phyloP scores from a whole-genome alignment of 495 filamentous ascomycete genomes.

The Neurospora tetraspora region DNA sequence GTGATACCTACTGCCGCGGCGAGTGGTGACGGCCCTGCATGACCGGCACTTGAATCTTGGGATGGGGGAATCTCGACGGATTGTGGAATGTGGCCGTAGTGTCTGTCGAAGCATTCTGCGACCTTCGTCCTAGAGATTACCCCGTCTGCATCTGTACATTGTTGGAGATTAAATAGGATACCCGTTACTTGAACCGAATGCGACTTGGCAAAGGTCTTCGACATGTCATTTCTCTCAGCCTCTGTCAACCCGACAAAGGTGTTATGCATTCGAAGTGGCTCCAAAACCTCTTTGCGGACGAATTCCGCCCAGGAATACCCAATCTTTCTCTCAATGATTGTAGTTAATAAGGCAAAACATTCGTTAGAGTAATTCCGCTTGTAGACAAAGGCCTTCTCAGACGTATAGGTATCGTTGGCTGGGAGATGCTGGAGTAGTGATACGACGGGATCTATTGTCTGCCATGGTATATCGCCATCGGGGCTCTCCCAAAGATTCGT shows the following conservation, averaged over 20 bases:
- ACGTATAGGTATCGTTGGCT: not conserved
- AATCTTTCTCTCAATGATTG: slow-evolving; percentile 3
- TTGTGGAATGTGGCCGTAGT: not conserved
- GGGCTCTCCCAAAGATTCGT: slow-evolving; percentile 14
- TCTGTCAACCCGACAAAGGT: slow-evolving; percentile 1
- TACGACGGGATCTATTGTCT: not conserved
- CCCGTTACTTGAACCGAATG: not conserved
- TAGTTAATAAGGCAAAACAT: slow-evolving; percentile 4
- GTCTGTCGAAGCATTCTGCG: not conserved
- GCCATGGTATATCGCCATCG: slow-evolving; percentile 4
- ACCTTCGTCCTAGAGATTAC: not conserved
- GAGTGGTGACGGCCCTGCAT: not conserved
- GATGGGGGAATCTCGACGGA: not conserved
- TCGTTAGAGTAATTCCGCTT: slow-evolving; percentile 12
- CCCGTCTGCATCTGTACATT: not conserved
- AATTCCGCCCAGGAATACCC: slow-evolving; percentile 1
- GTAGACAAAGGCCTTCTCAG: no score
- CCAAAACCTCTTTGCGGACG: slow-evolving; percentile 2
- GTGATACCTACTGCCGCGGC: slow-evolving; percentile 10
- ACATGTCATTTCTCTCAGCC: not conserved
- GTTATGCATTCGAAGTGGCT: slow-evolving; percentile 4
- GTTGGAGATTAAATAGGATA: not conserved
- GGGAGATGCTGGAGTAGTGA: slow-evolving; percentile 4
- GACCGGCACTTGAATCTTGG: not conserved
- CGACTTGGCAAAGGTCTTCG: not conserved